A percentile compares a stretch with the other conserved stretches of the same genome.
Conservation (phyloP, 2,329 filamentous ascomycete genomes). For the Amesomyces nigricolor region DNA sequence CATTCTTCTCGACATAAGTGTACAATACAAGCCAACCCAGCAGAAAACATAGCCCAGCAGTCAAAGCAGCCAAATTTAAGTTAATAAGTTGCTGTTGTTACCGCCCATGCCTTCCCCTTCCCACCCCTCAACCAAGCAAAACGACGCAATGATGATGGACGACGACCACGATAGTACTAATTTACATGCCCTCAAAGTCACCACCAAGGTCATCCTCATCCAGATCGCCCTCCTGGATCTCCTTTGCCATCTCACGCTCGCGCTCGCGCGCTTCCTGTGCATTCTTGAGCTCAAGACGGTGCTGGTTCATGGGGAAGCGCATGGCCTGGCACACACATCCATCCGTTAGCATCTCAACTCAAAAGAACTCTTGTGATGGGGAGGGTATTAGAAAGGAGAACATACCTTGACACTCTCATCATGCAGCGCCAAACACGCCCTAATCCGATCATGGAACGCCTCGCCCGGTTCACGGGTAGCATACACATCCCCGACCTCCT, state of each 20-base stretch:
- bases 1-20: neutral
- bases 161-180: constrained; percentile 6
- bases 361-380: too few species aligned
- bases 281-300: constrained; percentile 93
- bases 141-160: neutral
- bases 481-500: constrained; percentile 92
- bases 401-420: constrained; percentile 96
- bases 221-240: constrained; percentile 95
- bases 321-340: constrained; percentile 60
- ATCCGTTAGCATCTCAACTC: neutral
- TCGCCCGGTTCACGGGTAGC: constrained; percentile 92
- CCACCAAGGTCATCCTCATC: constrained; percentile 94
- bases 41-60: too few species aligned
- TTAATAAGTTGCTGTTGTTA: too few species aligned
- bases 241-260: constrained; percentile 94
- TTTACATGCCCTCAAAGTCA: constrained; percentile 92
- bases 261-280: constrained; percentile 96
- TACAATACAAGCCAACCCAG: too few species aligned
- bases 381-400: too few species aligned
- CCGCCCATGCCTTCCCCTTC: neutral
- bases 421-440: constrained; percentile 82
- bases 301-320: constrained; percentile 99
- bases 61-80: too few species aligned
- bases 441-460: constrained; percentile 95
- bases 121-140: neutral